Conservation (phyloP, 1,139 yeast species). For the Magnusiomyces suaveolens region DNA sequence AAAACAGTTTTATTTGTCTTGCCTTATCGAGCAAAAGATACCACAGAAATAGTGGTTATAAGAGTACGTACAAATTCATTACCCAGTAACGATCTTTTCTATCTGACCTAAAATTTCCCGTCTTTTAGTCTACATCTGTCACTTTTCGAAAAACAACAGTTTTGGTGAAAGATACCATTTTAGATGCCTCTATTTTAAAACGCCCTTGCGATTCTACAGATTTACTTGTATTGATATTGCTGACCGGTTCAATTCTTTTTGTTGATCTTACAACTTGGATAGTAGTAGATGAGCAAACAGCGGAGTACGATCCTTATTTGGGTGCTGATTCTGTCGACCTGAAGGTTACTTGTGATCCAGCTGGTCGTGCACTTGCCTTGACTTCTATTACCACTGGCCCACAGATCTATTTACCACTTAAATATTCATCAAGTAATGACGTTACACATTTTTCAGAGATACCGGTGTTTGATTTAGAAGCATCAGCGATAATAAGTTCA, state of each 20-base stretch:
- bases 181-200: neutral
- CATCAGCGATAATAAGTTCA: neutral
- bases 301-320: neutral
- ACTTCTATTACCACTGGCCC: neutral
- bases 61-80: neutral
- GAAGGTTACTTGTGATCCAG: neutral
- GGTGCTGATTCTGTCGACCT: neutral
- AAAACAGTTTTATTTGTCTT: neutral
- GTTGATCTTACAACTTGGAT: slow-evolving; percentile 1
- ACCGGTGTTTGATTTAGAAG: neutral
- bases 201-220: neutral
- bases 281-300: neutral
- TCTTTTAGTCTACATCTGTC: neutral
- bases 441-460: neutral
- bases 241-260: neutral
- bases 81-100: neutral
- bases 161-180: neutral
- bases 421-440: neutral
- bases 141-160: neutral
- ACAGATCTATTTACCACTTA: neutral
- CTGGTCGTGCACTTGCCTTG: neutral
- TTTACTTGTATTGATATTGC: neutral
- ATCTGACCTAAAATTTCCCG: neutral
- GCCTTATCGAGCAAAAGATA: neutral
- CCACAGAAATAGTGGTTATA: neutral